These are phyloP conservation scores for Cryptococcus neoformans DNA, from an alignment of 1,284 basidiomycete genomes.

Conservation along the genomic window DNA sequence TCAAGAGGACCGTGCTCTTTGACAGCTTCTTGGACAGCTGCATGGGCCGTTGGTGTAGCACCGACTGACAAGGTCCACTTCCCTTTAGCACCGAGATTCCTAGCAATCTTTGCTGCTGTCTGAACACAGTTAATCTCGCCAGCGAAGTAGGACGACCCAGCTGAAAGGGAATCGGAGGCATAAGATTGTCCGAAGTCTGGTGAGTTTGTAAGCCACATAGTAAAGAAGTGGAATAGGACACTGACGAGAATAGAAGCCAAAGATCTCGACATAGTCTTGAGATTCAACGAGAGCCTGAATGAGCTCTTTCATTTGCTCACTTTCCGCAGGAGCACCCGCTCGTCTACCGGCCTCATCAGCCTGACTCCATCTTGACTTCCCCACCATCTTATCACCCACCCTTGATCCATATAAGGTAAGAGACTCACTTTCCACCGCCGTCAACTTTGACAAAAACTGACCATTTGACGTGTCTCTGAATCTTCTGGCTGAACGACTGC, in stretches of 20 bases:
- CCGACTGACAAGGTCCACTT: constrained; percentile 74
- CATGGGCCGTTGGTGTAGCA: constrained; percentile 73
- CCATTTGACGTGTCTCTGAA: constrained; percentile 55
- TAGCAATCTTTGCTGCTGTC: constrained; percentile 60
- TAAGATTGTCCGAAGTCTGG: constrained; percentile 59
- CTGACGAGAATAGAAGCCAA: constrained; percentile 75
- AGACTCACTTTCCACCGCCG: constrained; percentile 65
- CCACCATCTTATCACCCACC: background rate
- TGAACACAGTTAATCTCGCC: constrained; percentile 72
- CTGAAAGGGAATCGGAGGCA: constrained; percentile 61
- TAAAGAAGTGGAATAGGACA: background rate
- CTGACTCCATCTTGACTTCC: background rate
- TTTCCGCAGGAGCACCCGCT: constrained; percentile 66
- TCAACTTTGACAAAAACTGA: constrained; percentile 78
- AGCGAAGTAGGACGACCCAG: constrained; percentile 64
- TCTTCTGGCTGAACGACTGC: constrained; percentile 52
- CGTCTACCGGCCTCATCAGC: constrained; percentile 54
- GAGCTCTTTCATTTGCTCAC: constrained; percentile 58
- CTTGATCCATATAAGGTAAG: background rate
- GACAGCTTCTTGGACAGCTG: constrained; percentile 19
- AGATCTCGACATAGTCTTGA: constrained; percentile 60
- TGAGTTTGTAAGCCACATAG: background rate
- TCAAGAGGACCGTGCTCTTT: constrained; percentile 14
- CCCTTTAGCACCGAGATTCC: constrained; percentile 37
- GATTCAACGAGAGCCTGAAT: constrained; percentile 54